A percentile compares a stretch with the other conserved stretches of the same genome.
Evolutionary conservation across 495 filamentous ascomycete species (phyloP).

Genomic region (Barbatosphaeria neglecta): DNA sequence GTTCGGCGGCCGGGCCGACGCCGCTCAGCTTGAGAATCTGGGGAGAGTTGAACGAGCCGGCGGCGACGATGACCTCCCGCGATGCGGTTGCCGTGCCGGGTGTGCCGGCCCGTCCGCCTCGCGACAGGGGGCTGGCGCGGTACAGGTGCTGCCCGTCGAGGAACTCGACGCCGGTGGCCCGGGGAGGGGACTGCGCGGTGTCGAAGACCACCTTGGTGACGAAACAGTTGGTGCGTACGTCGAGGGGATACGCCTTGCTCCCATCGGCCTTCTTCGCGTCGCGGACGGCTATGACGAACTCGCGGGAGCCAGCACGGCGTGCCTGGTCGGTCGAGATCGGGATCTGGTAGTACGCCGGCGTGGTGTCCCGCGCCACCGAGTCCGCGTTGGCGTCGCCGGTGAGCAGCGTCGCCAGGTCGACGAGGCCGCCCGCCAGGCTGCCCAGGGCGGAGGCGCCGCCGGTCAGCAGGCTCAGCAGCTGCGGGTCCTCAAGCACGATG

Average conservation of each 20-base stretch:
- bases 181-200: conserved; percentile 23
- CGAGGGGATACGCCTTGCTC: conserved; percentile 43
- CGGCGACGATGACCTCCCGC: conserved; percentile 53
- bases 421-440: conserved; percentile 19
- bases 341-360: conserved; percentile 36
- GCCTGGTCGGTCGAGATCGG: conserved; percentile 34
- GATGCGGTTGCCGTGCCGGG: conserved; percentile 35
- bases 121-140: conserved; percentile 39
- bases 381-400: conserved; percentile 42
- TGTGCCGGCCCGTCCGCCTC: conserved; percentile 17
- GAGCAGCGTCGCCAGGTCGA: conserved; percentile 33
- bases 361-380: conserved; percentile 11
- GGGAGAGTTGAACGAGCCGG: conserved; percentile 49
- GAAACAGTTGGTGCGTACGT: conserved; percentile 47
- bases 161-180: conserved; percentile 52
- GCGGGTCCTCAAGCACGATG: conserved; percentile 38
- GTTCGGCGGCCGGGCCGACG: conserved; percentile 40
- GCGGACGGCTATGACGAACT: conserved; percentile 41
- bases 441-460: conserved; percentile 42
- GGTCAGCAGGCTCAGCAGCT: conserved; percentile 36
- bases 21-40: conserved; percentile 55
- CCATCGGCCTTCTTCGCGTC: conserved; percentile 40
- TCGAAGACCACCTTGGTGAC: conserved; percentile 51
- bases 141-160: conserved; percentile 49
- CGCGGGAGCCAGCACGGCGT: conserved; percentile 38